Conservation (phyloP, 2,329 filamentous ascomycete species). For the Lojkania enalia region DNA sequence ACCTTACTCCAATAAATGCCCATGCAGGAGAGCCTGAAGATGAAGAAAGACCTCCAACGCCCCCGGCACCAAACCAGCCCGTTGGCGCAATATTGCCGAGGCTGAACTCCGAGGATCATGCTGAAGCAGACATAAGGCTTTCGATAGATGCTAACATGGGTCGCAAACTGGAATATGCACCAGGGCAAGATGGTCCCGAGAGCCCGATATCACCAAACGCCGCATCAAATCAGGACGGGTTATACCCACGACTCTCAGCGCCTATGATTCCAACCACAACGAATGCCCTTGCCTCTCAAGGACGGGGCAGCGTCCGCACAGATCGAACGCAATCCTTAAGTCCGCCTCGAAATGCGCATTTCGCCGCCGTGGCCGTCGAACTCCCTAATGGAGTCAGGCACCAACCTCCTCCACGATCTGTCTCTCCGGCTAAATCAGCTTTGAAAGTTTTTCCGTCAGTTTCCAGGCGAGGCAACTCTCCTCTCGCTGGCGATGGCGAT, state of each 20-base stretch:
- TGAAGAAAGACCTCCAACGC: conserved; percentile 12
- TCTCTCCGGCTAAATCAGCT: conserved; percentile 77
- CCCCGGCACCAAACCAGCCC: conserved; percentile 5
- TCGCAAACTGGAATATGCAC: conserved; percentile 20
- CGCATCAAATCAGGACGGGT: conserved; percentile 29
- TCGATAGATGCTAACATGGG: conserved; percentile 25
- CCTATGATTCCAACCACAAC: conserved; percentile 12
- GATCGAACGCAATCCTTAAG: conserved; percentile 55
- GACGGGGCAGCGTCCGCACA: conserved; percentile 26
- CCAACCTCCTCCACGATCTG: conserved; percentile 68
- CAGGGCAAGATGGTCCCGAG: conserved; percentile 13
- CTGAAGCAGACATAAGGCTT: conserved; percentile 46
- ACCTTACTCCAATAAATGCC: background rate
- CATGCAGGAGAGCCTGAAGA: background rate
- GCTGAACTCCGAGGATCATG: conserved; percentile 48
- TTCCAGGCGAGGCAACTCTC: conserved; percentile 48
- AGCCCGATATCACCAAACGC: conserved; percentile 23
- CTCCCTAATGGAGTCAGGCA: conserved; percentile 62
- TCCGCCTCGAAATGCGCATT: conserved; percentile 69
- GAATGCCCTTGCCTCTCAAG: conserved; percentile 13
- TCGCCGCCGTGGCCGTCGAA: conserved; percentile 61
- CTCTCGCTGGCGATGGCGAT: conserved; percentile 53
- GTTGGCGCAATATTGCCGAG: conserved; percentile 14
- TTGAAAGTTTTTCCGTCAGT: conserved; percentile 67
- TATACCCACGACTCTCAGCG: conserved; percentile 28